Percentiles rank a stretch among this genome's conserved stretches.
phyloP scores from a whole-genome alignment of 768 basidiomycete species.

The button mushroom (Agaricus bisporus) region DNA sequence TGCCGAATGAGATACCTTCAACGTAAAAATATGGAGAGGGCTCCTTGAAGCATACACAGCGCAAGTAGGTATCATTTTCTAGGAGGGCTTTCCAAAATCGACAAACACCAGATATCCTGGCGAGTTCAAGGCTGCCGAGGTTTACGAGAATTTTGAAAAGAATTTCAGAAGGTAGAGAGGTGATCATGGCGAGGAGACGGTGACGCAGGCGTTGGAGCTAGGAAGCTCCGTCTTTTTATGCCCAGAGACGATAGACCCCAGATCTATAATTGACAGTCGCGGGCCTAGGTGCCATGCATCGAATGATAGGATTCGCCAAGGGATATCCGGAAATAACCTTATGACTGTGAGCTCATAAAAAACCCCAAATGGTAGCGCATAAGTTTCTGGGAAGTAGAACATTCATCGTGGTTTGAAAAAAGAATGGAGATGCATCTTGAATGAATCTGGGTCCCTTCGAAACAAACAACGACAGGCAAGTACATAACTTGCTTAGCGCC shows the following conservation, averaged over 20 bases:
- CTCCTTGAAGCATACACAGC: slow-evolving; percentile 11
- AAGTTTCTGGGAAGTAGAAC: too few species aligned
- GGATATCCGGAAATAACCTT: too few species aligned
- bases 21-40: not conserved
- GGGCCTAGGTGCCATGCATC: not conserved
- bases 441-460: not conserved
- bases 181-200: not conserved
- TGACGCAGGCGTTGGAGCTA: not conserved
- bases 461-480: slow-evolving; percentile 14
- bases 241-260: not conserved
- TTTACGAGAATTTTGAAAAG: slow-evolving; percentile 9
- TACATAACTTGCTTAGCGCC: not conserved
- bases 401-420: too few species aligned
- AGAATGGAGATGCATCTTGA: too few species aligned
- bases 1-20: not conserved
- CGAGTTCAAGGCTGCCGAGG: slow-evolving; percentile 12
- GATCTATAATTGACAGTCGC: not conserved
- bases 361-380: too few species aligned
- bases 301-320: not conserved
- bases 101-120: slow-evolving; percentile 10
- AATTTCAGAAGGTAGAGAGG: slow-evolving; percentile 11
- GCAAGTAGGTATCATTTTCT: slow-evolving; percentile 3
- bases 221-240: not conserved
- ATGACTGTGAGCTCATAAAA: too few species aligned
- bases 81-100: slow-evolving; percentile 12